Evolutionary conservation across 768 basidiomycete genomes (phyloP).

Genomic region (Boletus vinaceobasis): DNA sequence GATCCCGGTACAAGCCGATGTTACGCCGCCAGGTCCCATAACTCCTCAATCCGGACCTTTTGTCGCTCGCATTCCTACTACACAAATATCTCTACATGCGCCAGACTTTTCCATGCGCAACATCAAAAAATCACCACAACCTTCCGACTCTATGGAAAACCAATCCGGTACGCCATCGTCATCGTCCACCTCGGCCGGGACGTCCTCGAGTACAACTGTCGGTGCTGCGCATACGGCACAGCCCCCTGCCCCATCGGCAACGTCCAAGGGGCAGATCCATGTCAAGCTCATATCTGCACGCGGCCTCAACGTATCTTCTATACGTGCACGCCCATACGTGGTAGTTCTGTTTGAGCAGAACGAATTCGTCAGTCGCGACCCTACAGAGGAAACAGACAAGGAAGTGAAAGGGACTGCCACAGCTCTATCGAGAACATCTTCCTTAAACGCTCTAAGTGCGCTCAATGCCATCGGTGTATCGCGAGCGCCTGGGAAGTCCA

Average conservation of each 20-base stretch:
- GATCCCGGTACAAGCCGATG: constrained; percentile 29
- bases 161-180: constrained; percentile 39
- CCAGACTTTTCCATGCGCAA: constrained; percentile 80
- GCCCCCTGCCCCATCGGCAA: constrained; percentile 30
- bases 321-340: constrained; percentile 77
- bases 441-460: constrained; percentile 62
- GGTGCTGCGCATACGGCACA: constrained; percentile 22
- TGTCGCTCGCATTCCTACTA: constrained; percentile 52
- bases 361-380: constrained; percentile 93
- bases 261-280: constrained; percentile 75
- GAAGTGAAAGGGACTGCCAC: constrained; percentile 82
- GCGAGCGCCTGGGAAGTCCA: constrained; percentile 40
- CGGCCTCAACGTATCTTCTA: constrained; percentile 67
- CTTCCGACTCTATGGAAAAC: constrained; percentile 33
- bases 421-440: constrained; percentile 50
- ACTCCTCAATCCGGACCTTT: constrained; percentile 47
- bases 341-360: constrained; percentile 99
- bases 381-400: constrained; percentile 80
- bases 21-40: constrained; percentile 44
- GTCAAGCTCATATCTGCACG: constrained; percentile 95
- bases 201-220: constrained; percentile 29
- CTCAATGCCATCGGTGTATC: constrained; percentile 60
- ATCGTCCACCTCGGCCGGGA: constrained; percentile 37
- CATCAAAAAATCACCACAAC: constrained; percentile 39
- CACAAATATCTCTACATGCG: constrained; percentile 75